Percentiles rank a stretch among this genome's conserved stretches.
Conservation (phyloP, 2,329 filamentous ascomycete species). For the Claviceps quebecensis region DNA sequence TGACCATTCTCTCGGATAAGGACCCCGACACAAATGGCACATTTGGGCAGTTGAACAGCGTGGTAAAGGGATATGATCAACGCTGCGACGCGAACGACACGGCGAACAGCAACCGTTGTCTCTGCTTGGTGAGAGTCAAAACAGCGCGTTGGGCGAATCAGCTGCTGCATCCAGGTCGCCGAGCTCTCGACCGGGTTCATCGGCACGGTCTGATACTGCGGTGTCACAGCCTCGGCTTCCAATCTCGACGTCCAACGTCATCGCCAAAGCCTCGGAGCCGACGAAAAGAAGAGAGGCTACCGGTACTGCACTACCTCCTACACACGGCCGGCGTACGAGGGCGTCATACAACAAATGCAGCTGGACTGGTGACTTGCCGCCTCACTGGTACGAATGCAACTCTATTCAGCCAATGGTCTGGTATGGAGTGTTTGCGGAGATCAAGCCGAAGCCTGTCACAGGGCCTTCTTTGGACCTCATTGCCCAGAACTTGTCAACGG, state of each 20-base stretch:
- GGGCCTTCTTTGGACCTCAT: background rate
- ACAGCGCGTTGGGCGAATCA: background rate
- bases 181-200: background rate
- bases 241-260: background rate
- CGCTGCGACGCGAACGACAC: background rate
- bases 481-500: background rate
- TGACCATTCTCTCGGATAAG: slow-evolving; percentile 1
- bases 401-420: slow-evolving; percentile 8
- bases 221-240: background rate
- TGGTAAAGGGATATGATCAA: background rate
- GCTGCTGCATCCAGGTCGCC: background rate
- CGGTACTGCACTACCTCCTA: background rate
- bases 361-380: slow-evolving; percentile 6
- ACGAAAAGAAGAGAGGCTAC: background rate
- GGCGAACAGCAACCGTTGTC: background rate
- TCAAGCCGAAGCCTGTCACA: background rate
- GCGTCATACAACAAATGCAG: background rate
- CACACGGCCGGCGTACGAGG: slow-evolving; percentile 3
- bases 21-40: background rate
- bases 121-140: background rate
- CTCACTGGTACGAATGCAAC: slow-evolving; percentile 10
- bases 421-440: background rate
- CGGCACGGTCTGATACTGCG: background rate
- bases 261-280: background rate
- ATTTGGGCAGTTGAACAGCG: background rate